These are phyloP conservation scores for Punctularia strigosozonata DNA, from an alignment of 768 basidiomycete species.

Conservation along the genomic window DNA sequence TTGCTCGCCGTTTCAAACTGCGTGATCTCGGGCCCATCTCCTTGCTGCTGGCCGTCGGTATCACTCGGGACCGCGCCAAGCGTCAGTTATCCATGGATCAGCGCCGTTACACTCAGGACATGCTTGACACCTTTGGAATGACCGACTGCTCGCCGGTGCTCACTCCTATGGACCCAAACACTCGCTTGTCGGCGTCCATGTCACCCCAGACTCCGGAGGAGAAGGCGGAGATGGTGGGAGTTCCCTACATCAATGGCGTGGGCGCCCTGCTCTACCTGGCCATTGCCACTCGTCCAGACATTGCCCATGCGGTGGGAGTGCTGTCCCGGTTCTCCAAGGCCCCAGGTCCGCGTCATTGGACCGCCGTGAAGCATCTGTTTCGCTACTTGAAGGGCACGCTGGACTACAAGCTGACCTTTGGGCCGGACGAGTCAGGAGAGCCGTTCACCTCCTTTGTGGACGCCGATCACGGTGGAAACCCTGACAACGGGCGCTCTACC, in stretches of 20 bases:
- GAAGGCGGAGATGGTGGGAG: slow-evolving; percentile 5
- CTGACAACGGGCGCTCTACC: background rate
- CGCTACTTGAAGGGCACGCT: background rate
- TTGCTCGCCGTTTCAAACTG: slow-evolving; percentile 8
- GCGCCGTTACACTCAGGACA: slow-evolving; percentile 18
- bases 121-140: slow-evolving; percentile 9
- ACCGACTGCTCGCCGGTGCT: background rate
- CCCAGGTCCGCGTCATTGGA: slow-evolving; percentile 23
- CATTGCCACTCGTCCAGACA: slow-evolving; percentile 25
- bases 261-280: slow-evolving; percentile 23
- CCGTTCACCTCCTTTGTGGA: background rate
- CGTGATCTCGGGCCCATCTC: slow-evolving; percentile 7
- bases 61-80: slow-evolving; percentile 8
- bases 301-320: slow-evolving; percentile 21
- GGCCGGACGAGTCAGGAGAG: background rate
- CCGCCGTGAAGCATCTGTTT: slow-evolving; percentile 8
- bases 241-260: slow-evolving; percentile 17
- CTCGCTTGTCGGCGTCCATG: background rate
- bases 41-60: slow-evolving; percentile 13
- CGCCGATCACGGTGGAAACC: background rate
- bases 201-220: slow-evolving; percentile 2
- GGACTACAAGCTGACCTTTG: background rate
- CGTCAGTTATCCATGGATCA: slow-evolving; percentile 14
- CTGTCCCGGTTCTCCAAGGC: slow-evolving; percentile 22
- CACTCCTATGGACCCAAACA: slow-evolving; percentile 3